phyloP scores from a whole-genome alignment of 352 stramenopile genomes.

The Globisporangium yorkense region DNA sequence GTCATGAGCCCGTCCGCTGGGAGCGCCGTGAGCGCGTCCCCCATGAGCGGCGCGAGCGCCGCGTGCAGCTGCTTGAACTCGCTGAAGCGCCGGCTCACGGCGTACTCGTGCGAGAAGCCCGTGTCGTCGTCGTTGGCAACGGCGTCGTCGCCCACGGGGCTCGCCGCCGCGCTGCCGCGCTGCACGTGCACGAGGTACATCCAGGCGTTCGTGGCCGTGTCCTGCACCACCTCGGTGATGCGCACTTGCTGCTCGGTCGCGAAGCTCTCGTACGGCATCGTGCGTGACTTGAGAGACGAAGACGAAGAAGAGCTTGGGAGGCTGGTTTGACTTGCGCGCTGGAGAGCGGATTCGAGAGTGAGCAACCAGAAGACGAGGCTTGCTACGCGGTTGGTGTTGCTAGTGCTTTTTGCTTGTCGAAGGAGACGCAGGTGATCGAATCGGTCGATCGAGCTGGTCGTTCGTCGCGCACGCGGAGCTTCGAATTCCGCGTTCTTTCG shows the following conservation, averaged over 20 bases:
- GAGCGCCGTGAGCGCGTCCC: constrained; percentile 44
- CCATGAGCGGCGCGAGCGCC: constrained; percentile 49
- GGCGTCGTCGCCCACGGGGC: constrained; percentile 18
- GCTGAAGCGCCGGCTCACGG: constrained; percentile 61
- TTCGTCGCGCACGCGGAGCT: constrained; percentile 4
- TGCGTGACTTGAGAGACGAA: not conserved
- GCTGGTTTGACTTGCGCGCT: not conserved
- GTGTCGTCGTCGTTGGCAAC: constrained; percentile 5
- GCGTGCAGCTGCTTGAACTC: constrained; percentile 74
- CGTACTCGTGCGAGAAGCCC: constrained; percentile 58
- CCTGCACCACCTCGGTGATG: constrained; percentile 69
- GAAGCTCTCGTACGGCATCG: constrained; percentile 80
- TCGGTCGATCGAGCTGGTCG: too few relatives aligned
- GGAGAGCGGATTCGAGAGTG: not conserved
- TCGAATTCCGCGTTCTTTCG: constrained; percentile 1
- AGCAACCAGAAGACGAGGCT: not conserved
- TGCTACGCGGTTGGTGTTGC: not conserved
- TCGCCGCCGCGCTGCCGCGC: constrained; percentile 26
- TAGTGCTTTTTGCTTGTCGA: not conserved
- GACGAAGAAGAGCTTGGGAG: too few relatives aligned
- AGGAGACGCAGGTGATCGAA: not conserved
- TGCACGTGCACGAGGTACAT: constrained; percentile 67
- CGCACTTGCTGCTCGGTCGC: constrained; percentile 51
- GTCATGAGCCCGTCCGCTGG: constrained; percentile 72
- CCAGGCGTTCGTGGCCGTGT: constrained; percentile 54